Conservation (phyloP, 768 basidiomycete species). For the Hericium rajendrae region DNA sequence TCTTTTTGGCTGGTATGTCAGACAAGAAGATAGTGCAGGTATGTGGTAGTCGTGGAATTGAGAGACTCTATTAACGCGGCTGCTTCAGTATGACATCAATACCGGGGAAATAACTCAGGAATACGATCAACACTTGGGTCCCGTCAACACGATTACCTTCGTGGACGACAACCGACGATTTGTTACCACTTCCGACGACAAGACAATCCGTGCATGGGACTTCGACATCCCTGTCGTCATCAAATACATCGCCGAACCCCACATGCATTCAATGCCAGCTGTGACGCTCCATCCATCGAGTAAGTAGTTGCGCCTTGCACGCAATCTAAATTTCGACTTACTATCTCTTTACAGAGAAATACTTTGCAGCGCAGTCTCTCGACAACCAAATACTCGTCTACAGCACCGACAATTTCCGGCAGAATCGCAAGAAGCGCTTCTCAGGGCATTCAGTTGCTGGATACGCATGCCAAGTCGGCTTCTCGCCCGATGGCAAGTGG, state of each 20-base stretch:
- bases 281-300: slow-evolving; percentile 93
- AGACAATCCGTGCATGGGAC: slow-evolving; percentile 98
- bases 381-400: slow-evolving; percentile 98
- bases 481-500: slow-evolving; percentile 98
- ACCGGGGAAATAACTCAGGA: slow-evolving; percentile 95
- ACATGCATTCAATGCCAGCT: slow-evolving; percentile 99
- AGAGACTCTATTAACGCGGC: background rate
- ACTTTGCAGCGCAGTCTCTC: slow-evolving; percentile 93
- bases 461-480: slow-evolving; percentile 94
- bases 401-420: slow-evolving; percentile 96
- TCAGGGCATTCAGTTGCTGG: slow-evolving; percentile 96
- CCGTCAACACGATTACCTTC: slow-evolving; percentile 97
- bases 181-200: slow-evolving; percentile 97
- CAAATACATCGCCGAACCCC: slow-evolving; percentile 98
- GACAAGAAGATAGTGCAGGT: slow-evolving; percentile 99
- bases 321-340: slow-evolving; percentile 7
- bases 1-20: slow-evolving; percentile 97
- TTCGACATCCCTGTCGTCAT: slow-evolving; percentile 99
- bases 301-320: slow-evolving; percentile 34
- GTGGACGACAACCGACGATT: slow-evolving; percentile 97
- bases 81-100: slow-evolving; percentile 81
- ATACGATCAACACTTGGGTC: slow-evolving; percentile 97
- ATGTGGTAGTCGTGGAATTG: slow-evolving; percentile 12
- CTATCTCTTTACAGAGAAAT: slow-evolving; percentile 59
- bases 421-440: slow-evolving; percentile 97